Evolutionary conservation across 2,329 filamentous ascomycete genomes (phyloP), one percentile per base, ranked within the genome.

Genomic region (Fusarium citri): DNA sequence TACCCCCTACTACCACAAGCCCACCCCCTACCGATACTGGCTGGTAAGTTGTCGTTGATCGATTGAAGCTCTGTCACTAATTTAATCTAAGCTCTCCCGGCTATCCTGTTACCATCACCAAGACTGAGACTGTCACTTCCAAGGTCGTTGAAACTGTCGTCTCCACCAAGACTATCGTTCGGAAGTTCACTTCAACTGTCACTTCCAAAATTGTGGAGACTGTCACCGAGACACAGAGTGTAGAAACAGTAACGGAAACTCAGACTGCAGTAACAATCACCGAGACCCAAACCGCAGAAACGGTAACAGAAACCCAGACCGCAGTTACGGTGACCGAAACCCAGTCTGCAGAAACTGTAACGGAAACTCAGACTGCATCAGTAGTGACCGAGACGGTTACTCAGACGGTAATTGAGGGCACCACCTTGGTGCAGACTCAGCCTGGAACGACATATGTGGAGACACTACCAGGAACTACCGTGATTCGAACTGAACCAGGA

Each of bases 341-440:
- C 5, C 22, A 26, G 56, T 46, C 43, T 15, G 55, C 53, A 42
- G 47, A 6, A 34, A 57, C 47, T 20, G 28, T 65, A 14, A 65
- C 40, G 14, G 26, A 58, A 34, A 58, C 55, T 40, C 43, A 37
- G 20, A 34, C 43, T 49, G 41, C 59, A 18, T 47, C 30, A n/a
- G 62, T 31, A 40, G 31, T 26, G 23, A 40, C 31, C 14, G 23
- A 51, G n/a, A 51, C 48, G 9, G 48, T 41, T 6, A 51, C 31
- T 8, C 11, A 26, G n/a, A 51, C 48, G 16, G 48, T 62, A 20
- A 45, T 8, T 28, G 41, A 64, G 34, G 43, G 55, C n/a, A 59
- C 59, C 20, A 63, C 49, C 12, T 25, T 65, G n/a, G 41, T 65
- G 34, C 40, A 66, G 15, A 66, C 61, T 28, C 48, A 23, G 15